Base-by-base conservation (phyloP, 2,329 filamentous ascomycete genomes). In the Ceratocystis smalleyi region DNA sequence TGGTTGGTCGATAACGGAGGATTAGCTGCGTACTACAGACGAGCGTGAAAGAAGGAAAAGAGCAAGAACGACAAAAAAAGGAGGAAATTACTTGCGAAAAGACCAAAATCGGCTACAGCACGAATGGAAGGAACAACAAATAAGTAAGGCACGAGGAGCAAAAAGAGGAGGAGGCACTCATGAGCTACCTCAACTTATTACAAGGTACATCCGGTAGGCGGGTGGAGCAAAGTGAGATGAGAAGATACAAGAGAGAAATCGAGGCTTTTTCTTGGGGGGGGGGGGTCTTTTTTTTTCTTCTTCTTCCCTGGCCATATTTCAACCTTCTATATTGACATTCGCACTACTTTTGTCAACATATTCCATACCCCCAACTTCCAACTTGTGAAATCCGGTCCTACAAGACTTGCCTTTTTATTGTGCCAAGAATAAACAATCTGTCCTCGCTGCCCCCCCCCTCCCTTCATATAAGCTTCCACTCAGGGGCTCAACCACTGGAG, bases 51-150 rank as follows among this genome's bases (percentile, higher is more conserved):
- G 27, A 59, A 61, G 59, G 35, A 43, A 61, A 17, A 8, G 43
- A 19, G 43, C n/a, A 43, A 61, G 43, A 43, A 19, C 19, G 5
- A 61, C 45, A 19, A 59, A 59, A 47, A 63, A 63, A 63, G 61
- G 61, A 63, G 61, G 61, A 63, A 63, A 63, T 63, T 63, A 63
- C 61, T 27, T 19, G 32, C 30, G 17, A 54, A 17, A 55, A 54
- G 8, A 51, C 35, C n/a, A 43, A 27, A 54, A 8, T 32, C 8
- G 12, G n/a, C 17, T 55, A 57, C 24, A 12, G 17, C 15, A 22
- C 24, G 43, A 32, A 6, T 27, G n/a, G 27, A 8, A 61, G 24
- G 45, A 49, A 30, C 6, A 35, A 17, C 15, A 15, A 49, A 61
- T 40, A 22, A 35, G 22, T 19, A 7, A 61, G 15, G 43, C 15